Evolutionary conservation across 192 early-diverging fungal genomes (phyloP).

Genomic region (Podila verticillata): DNA sequence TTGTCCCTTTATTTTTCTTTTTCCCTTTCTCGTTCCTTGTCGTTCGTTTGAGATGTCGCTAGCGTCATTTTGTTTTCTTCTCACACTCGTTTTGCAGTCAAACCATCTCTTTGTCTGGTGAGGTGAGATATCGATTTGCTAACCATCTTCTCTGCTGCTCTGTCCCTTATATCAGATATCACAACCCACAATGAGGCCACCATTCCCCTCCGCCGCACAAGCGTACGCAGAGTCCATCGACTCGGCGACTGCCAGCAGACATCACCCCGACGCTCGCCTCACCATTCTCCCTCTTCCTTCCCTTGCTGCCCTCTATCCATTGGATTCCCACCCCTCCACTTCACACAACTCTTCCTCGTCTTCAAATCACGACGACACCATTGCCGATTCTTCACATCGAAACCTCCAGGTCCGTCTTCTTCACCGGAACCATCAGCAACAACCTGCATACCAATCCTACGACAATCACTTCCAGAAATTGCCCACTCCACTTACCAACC

Average conservation of each 20-base stretch:
- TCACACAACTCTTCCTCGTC: neutral
- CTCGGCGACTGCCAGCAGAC: constrained; percentile 37
- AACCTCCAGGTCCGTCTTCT: constrained; percentile 11
- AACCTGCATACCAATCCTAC: constrained; percentile 43
- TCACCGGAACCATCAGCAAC: constrained; percentile 1
- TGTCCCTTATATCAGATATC: constrained; percentile 3
- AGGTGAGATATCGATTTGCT: neutral
- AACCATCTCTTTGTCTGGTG: no score
- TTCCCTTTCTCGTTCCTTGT: no score
- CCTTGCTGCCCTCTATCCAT: constrained; percentile 44
- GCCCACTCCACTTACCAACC: constrained; percentile 2
- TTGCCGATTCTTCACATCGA: neutral
- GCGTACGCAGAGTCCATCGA: constrained; percentile 47
- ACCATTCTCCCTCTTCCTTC: constrained; percentile 48
- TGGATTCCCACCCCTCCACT: constrained; percentile 12
- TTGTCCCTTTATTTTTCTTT: no score
- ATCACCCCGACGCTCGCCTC: constrained; percentile 42
- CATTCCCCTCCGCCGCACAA: constrained; percentile 48
- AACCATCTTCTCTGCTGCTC: neutral
- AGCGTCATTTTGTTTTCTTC: neutral
- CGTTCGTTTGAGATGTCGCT: no score
- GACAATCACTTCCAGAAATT: constrained; percentile 25
- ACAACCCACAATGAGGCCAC: constrained; percentile 28
- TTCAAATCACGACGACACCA: neutral
- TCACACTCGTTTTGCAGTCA: neutral